Evolutionary conservation across 129 eudicot species (phyloP).

Genomic region (Apium graveolens): DNA sequence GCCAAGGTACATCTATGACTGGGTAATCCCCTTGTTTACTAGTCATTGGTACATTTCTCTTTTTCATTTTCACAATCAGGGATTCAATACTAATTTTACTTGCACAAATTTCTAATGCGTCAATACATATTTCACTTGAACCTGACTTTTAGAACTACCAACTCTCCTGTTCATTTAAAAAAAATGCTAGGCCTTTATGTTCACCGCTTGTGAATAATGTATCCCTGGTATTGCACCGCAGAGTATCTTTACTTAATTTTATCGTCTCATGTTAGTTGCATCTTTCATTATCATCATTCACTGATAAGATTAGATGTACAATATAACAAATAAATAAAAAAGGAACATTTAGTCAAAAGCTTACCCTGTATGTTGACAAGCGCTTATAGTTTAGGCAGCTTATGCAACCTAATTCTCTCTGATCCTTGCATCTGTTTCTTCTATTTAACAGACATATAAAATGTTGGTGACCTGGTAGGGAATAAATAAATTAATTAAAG

Average conservation of each 20-base stretch:
- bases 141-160: background rate
- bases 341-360: background rate
- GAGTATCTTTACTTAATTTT: background rate
- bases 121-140: background rate
- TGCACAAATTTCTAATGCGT: background rate
- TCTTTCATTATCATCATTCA: background rate
- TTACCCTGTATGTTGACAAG: background rate
- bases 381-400: background rate
- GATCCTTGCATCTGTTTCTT: background rate
- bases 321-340: background rate
- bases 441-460: background rate
- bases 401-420: background rate
- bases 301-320: background rate
- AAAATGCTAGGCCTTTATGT: background rate
- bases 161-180: background rate
- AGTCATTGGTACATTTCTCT: background rate
- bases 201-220: background rate
- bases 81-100: background rate
- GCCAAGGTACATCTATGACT: conserved; percentile 27
- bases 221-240: background rate
- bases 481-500: background rate
- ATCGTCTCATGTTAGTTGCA: background rate
- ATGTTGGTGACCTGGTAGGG: background rate
- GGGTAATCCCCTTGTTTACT: background rate
- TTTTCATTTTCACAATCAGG: background rate